Percentiles rank a stretch among this genome's conserved stretches.
Conservation (phyloP, 768 basidiomycete genomes). For the Dendrothele bispora region DNA sequence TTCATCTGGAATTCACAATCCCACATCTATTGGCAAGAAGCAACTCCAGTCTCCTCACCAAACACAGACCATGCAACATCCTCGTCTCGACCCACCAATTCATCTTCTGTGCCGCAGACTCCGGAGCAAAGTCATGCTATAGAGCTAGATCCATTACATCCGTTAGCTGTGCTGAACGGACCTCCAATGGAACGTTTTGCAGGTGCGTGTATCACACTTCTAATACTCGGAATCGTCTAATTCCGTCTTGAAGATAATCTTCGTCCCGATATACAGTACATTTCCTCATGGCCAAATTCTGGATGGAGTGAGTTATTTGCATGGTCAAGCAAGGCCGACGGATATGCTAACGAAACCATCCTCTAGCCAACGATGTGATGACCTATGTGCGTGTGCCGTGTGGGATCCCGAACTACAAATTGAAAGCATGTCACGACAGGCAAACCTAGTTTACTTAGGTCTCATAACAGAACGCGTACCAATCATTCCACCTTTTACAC, state of each 20-base stretch:
- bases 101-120: background rate
- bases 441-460: conserved; percentile 59
- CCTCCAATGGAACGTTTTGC: conserved; percentile 57
- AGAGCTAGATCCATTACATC: conserved; percentile 15
- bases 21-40: too few species aligned
- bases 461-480: conserved; percentile 60
- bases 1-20: too few species aligned
- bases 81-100: too few species aligned
- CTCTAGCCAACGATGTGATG: conserved; percentile 81
- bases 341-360: too few species aligned
- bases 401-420: background rate
- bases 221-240: background rate
- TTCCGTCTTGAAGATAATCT: conserved; percentile 60
- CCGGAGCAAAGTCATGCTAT: too few species aligned
- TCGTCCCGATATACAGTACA: conserved; percentile 57
- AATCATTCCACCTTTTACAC: conserved; percentile 56
- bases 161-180: conserved; percentile 31
- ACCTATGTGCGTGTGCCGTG: conserved; percentile 59
- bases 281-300: conserved; percentile 75
- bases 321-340: too few species aligned
- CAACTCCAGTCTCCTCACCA: too few species aligned
- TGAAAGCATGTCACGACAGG: conserved; percentile 40
- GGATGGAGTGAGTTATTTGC: conserved; percentile 62
- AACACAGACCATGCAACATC: too few species aligned
- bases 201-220: conserved; percentile 33